Conservation (phyloP, 495 filamentous ascomycete species). For the Cladorrhinum samala region DNA sequence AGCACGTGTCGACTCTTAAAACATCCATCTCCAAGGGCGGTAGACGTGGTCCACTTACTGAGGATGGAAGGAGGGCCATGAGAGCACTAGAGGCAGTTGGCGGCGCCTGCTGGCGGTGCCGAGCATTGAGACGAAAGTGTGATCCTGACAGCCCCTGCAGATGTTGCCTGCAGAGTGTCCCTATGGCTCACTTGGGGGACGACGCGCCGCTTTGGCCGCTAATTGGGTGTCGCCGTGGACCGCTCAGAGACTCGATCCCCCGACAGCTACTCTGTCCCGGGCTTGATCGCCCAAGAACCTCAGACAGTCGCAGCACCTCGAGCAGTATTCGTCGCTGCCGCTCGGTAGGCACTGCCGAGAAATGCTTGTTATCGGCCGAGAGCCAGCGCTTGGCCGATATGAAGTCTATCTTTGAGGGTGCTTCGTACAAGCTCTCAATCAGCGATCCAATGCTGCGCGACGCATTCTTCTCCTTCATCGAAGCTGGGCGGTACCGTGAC, state of each 20-base stretch:
- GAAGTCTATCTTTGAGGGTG: constrained; percentile 27
- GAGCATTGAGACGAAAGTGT: constrained; percentile 29
- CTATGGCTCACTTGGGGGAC: constrained; percentile 24
- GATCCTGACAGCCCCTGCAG: constrained; percentile 25
- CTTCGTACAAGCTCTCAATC: constrained; percentile 22
- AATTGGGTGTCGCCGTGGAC: constrained; percentile 29
- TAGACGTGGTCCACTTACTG: constrained; percentile 23
- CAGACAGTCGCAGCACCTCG: not conserved
- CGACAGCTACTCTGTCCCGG: constrained; percentile 23
- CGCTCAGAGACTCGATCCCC: constrained; percentile 21
- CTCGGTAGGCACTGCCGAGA: constrained; percentile 19
- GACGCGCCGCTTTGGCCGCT: constrained; percentile 30
- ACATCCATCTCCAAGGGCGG: constrained; percentile 25
- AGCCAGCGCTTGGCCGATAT: constrained; percentile 25
- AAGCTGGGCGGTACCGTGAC: constrained; percentile 24
- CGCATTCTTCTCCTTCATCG: constrained; percentile 19
- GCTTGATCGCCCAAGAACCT: not conserved
- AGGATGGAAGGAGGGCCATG: constrained; percentile 24
- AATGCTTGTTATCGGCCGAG: constrained; percentile 20
- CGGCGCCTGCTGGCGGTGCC: constrained; percentile 34
- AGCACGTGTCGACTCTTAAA: constrained; percentile 24
- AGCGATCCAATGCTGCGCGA: constrained; percentile 12
- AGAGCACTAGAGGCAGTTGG: constrained; percentile 20
- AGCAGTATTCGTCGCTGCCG: constrained; percentile 9
- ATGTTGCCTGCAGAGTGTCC: constrained; percentile 25